phyloP scores from a whole-genome alignment of 1,139 yeast genomes.

The Geotrichum bryndzae region DNA sequence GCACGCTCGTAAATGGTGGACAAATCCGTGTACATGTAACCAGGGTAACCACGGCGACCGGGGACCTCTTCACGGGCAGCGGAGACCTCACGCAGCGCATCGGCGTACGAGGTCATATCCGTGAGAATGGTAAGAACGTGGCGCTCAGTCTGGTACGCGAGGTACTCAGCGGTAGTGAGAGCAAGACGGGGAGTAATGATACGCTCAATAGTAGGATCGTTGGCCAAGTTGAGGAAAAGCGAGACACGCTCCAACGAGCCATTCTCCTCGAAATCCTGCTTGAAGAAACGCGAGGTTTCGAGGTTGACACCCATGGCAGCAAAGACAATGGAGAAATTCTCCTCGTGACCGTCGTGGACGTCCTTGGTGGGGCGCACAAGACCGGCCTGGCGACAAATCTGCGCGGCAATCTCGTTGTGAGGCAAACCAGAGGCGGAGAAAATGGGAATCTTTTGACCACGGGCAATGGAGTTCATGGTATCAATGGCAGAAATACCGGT shows the following conservation, averaged over 20 bases:
- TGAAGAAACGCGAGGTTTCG: slow-evolving; percentile 89
- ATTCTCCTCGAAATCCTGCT: slow-evolving; percentile 98
- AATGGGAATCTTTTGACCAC: slow-evolving; percentile 99
- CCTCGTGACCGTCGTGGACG: slow-evolving; percentile 99
- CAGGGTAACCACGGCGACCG: slow-evolving; percentile 99
- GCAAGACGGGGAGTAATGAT: slow-evolving; percentile 98
- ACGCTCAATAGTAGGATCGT: slow-evolving; percentile 99
- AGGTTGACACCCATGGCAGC: slow-evolving; percentile 98
- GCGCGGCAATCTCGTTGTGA: slow-evolving; percentile 99
- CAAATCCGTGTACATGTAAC: slow-evolving; percentile 99
- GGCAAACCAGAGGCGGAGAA: slow-evolving; percentile 99
- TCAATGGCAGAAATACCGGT: slow-evolving; percentile 98
- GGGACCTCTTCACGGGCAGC: slow-evolving; percentile 99
- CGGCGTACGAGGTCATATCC: slow-evolving; percentile 99
- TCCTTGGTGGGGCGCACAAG: slow-evolving; percentile 98
- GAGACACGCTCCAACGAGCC: slow-evolving; percentile 98
- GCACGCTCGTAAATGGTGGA: slow-evolving; percentile 98
- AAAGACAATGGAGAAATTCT: slow-evolving; percentile 95
- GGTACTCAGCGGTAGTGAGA: slow-evolving; percentile 96
- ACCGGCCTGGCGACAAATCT: slow-evolving; percentile 99
- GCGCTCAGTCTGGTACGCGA: slow-evolving; percentile 98
- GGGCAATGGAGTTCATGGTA: slow-evolving; percentile 98
- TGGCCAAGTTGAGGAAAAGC: slow-evolving; percentile 91
- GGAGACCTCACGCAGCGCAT: slow-evolving; percentile 97
- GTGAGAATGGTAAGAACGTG: slow-evolving; percentile 96